Conservation (phyloP, 148 eudicot species). For the Persicaria tinctoria region DNA sequence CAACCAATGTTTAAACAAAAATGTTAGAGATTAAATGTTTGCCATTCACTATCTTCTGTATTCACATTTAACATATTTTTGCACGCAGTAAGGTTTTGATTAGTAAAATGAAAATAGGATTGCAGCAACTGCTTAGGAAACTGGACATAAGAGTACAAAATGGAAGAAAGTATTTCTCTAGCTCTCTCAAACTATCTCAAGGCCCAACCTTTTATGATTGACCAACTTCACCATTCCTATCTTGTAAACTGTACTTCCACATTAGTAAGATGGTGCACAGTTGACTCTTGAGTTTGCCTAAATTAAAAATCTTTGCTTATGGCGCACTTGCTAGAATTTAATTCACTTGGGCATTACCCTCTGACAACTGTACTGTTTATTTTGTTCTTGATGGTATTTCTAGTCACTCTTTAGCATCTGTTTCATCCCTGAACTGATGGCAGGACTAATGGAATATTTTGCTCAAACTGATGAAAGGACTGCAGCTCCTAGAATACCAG, state of each 20-base stretch:
- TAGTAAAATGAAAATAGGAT: background rate
- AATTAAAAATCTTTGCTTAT: background rate
- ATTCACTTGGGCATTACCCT: background rate
- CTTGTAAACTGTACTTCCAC: background rate
- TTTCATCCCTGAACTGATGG: background rate
- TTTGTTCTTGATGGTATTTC: background rate
- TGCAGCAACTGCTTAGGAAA: background rate
- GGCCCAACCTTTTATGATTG: background rate
- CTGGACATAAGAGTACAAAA: background rate
- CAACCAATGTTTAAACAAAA: too few species aligned
- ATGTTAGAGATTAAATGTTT: too few species aligned
- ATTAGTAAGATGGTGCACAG: background rate
- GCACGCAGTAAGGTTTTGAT: background rate
- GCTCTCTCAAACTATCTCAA: background rate
- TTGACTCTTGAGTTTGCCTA: background rate
- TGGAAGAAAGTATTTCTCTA: background rate
- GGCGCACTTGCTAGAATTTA: background rate
- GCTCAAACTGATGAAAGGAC: conserved; percentile 84
- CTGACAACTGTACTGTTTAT: background rate
- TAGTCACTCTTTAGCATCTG: background rate
- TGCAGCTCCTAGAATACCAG: conserved; percentile 90
- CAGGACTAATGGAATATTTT: conserved; percentile 91
- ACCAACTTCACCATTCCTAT: background rate
- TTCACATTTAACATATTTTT: background rate
- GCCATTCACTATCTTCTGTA: too few species aligned